Evolutionary conservation across 768 basidiomycete species (phyloP), one percentile per base, ranked within the genome.

Genomic region (Sarcomyxa edulis): DNA sequence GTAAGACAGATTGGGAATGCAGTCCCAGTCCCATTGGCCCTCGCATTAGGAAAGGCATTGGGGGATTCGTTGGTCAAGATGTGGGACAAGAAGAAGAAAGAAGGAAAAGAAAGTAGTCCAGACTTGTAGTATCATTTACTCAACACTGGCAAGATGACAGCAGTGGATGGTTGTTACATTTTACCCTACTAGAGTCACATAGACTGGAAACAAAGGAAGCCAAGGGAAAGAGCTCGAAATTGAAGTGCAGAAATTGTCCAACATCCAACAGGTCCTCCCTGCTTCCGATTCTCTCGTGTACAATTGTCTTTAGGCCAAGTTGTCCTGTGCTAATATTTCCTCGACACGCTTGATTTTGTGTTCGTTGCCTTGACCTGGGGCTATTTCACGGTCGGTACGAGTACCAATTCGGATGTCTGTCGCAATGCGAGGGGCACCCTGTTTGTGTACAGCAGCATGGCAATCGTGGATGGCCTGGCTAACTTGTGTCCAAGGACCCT

Each of bases 401-500:
- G 95, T 97, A 29, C 95, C 95, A 37, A 98, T 94, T 19, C 95
- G 83, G 43, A 97, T 86, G 62, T 98, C 94, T 9, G 94, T 95
- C 8, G 88, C 88, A 37, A 93, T 73, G 36, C 84, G 78, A 11
- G 78, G 77, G 0, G 76, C 74, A 16, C 87, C 88, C 55, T 75
- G 72, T 1, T 74, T 77, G 46, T 94, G 91, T 5, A 93, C 84
- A 2, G 88, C 90, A 18, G 73, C 72, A 54, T 98, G 95, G 55
- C 92, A 96, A 44, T 85, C 87, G 47, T 91, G 87, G 45, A 98
- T 96, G 2, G 84, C 90, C 48, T 84, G 69, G 42, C 75, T 81
- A 27, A 98, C 95, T 35, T 78, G 66, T 16, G 73, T 69, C 91
- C 90, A 97, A 0, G 88, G 84, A 4, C 93, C 92, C 60, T 94